These are phyloP conservation scores for Termitomyces sp. DNA, from an alignment of 768 basidiomycete species.

Conservation along the genomic window DNA sequence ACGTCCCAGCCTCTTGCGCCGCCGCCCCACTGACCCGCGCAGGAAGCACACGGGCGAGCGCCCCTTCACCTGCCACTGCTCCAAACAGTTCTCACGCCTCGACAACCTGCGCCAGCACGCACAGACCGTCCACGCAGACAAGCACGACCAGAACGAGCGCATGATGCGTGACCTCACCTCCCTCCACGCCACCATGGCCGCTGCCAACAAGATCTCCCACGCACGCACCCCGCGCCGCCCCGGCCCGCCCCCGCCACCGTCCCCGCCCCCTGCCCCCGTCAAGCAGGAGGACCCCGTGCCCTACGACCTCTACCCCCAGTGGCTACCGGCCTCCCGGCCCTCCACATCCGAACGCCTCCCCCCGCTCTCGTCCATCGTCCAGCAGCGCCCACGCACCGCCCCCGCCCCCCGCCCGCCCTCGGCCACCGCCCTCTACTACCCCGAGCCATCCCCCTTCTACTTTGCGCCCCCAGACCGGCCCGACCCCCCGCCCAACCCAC, in stretches of 20 bases:
- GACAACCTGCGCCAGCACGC: slow-evolving; percentile 98
- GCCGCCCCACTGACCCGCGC: neutral
- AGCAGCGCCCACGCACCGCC: neutral
- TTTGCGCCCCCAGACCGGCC: slow-evolving; percentile 58
- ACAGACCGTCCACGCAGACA: slow-evolving; percentile 95
- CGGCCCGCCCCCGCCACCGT: neutral
- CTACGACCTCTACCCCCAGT: neutral
- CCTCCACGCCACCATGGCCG: slow-evolving; percentile 78
- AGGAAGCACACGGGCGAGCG: slow-evolving; percentile 99
- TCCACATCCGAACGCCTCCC: slow-evolving; percentile 56
- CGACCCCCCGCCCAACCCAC: slow-evolving; percentile 32
- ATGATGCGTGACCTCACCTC: slow-evolving; percentile 90
- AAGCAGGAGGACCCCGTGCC: slow-evolving; percentile 34
- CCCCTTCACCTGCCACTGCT: slow-evolving; percentile 94
- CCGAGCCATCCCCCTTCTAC: slow-evolving; percentile 65
- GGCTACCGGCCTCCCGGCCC: slow-evolving; percentile 25
- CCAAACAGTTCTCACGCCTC: slow-evolving; percentile 91
- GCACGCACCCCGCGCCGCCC: slow-evolving; percentile 5
- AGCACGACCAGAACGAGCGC: slow-evolving; percentile 78
- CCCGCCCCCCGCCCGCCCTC: slow-evolving; percentile 2
- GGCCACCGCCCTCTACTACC: neutral
- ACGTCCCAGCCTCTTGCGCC: slow-evolving; percentile 20
- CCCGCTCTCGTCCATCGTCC: slow-evolving; percentile 60
- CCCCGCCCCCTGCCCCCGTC: slow-evolving; percentile 18
- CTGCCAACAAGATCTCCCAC: slow-evolving; percentile 36